Percentiles rank a stretch among this genome's conserved stretches.
These are phyloP conservation scores for Cutaneotrichosporon spelunceum DNA, from an alignment of 1,284 basidiomycete species.

Conservation along the genomic window DNA sequence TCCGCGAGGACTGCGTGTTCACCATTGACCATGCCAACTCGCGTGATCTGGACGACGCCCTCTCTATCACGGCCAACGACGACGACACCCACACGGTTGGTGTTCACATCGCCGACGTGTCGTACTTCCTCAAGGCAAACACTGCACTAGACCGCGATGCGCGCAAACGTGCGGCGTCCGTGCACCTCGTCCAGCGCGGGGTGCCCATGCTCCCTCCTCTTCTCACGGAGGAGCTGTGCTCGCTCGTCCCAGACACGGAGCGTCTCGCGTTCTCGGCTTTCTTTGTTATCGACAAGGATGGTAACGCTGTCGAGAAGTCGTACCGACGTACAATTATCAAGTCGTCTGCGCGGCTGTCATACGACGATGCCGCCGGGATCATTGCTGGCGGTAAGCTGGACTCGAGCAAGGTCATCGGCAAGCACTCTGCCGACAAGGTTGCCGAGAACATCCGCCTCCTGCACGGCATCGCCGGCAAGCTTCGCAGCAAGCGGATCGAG, in stretches of 20 bases:
- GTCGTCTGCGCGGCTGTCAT: constrained; percentile 74
- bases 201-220: constrained; percentile 95
- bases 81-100: constrained; percentile 89
- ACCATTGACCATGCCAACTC: constrained; percentile 88
- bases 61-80: constrained; percentile 82
- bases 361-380: constrained; percentile 73
- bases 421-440: constrained; percentile 61
- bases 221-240: constrained; percentile 88
- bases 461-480: constrained; percentile 62
- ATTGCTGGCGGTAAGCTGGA: constrained; percentile 69
- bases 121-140: constrained; percentile 93
- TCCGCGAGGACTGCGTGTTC: constrained; percentile 80
- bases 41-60: constrained; percentile 90
- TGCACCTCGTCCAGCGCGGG: constrained; percentile 90
- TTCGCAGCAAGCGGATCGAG: constrained; percentile 72
- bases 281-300: constrained; percentile 83
- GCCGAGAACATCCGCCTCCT: constrained; percentile 73
- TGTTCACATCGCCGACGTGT: constrained; percentile 93
- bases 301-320: constrained; percentile 78
- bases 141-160: constrained; percentile 96
- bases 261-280: constrained; percentile 83
- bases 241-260: constrained; percentile 79
- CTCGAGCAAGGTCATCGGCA: constrained; percentile 58
- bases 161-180: constrained; percentile 91
- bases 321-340: constrained; percentile 90